Percentiles rank a stretch among this genome's conserved stretches.
phyloP scores from a whole-genome alignment of 305 asterid genomes.

The Fraxinus floribunda region DNA sequence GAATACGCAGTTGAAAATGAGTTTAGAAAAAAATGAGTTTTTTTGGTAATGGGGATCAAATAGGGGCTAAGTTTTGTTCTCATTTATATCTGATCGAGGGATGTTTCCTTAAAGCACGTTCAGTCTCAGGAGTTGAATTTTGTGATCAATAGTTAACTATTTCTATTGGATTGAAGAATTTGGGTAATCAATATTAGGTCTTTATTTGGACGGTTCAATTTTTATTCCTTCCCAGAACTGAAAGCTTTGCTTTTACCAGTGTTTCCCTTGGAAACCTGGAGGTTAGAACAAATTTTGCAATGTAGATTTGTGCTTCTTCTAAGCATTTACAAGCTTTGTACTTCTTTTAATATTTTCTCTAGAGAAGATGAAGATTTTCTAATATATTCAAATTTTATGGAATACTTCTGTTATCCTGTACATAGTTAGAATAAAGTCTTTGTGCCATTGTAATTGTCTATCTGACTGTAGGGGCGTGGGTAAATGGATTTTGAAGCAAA shows the following conservation, averaged over 20 bases:
- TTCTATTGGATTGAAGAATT: not conserved
- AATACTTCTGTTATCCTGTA: not conserved
- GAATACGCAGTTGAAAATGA: not conserved
- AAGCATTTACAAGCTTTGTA: not conserved
- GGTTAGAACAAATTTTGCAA: not conserved
- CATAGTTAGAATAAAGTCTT: not conserved
- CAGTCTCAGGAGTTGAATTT: slow-evolving; percentile 2
- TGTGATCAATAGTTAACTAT: not conserved
- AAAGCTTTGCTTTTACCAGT: not conserved
- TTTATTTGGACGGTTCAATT: not conserved
- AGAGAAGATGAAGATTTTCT: not conserved
- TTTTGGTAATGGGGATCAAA: not conserved
- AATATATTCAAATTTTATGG: not conserved
- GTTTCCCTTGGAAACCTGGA: not conserved
- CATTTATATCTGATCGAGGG: slow-evolving; percentile 1
- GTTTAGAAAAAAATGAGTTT: not conserved
- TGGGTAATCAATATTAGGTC: not conserved
- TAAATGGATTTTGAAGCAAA: slow-evolving; percentile 83
- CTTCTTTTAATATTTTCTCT: not conserved
- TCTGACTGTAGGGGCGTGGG: slow-evolving; percentile 72
- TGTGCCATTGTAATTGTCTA: slow-evolving; percentile 8
- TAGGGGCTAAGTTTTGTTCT: not conserved
- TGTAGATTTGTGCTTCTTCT: not conserved
- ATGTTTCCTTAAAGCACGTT: not conserved
- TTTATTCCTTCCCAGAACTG: not conserved